Conservation (phyloP, 1,284 basidiomycete genomes). For the Malassezia vespertilionis region DNA sequence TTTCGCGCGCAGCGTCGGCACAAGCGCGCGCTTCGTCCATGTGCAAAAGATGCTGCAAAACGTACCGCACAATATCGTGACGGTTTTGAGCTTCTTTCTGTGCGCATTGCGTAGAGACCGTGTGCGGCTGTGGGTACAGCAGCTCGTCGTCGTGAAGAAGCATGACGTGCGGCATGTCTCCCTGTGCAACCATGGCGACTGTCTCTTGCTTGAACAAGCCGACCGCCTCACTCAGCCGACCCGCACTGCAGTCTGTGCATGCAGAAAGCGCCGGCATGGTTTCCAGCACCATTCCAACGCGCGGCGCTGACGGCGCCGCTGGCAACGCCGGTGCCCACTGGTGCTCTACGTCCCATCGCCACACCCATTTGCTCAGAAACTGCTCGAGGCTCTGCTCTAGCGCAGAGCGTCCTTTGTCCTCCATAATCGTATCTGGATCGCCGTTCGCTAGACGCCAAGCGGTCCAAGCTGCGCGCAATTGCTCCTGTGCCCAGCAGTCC, state of each 20-base stretch:
- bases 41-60: constrained; percentile 2
- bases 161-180: not conserved
- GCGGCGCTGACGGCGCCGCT: not conserved
- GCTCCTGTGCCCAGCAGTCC: constrained; percentile 10
- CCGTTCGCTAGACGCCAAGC: constrained; percentile 11
- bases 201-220: not conserved
- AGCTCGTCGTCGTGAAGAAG: constrained; percentile 13
- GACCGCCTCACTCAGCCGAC: not conserved
- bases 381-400: constrained; percentile 7
- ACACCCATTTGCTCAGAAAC: constrained; percentile 15
- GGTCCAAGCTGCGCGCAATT: constrained; percentile 16
- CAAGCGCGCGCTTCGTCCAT: constrained; percentile 8
- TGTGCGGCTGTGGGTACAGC: constrained; percentile 9
- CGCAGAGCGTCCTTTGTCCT: not conserved
- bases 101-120: too few relatives aligned
- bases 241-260: not conserved
- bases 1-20: not conserved
- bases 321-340: constrained; percentile 7
- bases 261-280: constrained; percentile 1
- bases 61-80: constrained; percentile 4
- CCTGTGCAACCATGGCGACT: not conserved
- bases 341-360: constrained; percentile 16
- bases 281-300: constrained; percentile 5
- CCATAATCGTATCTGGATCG: not conserved
- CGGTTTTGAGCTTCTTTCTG: too few relatives aligned